Base-by-base conservation (phyloP, 805 yeast genomes). In the Hanseniaspora jakobsenii region DNA sequence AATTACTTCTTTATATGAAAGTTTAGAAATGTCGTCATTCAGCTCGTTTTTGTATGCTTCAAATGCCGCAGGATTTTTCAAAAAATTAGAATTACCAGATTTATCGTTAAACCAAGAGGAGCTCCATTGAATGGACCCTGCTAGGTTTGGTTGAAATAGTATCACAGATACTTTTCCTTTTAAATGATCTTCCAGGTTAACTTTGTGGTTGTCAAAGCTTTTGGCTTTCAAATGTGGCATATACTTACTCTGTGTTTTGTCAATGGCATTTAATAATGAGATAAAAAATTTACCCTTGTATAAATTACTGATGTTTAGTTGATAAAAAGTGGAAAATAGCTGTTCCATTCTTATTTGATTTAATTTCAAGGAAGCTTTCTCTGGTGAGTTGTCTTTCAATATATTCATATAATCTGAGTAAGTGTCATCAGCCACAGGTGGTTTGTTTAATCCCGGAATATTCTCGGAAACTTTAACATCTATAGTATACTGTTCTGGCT, bases 241-340 rank as follows among this genome's bases (percentile, higher is more conserved):
- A 58, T 75, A 91, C 37, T 75, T 63, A 0, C 96, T 69, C 55
- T 72, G 79, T 6, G 81, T 87, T 10, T 67, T 63, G 48, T 72
- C 73, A 72, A 89, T 87, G 53, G 73, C 79, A 1, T 86, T 73
- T n/a, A 72, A 67, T 1, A 97, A 97, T 0, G 95, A 73, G 14
- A 71, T 65, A 65, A 86, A 91, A 50, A 87, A 68, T 62, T 86
- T 85, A 19, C 97, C 98, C 30, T 77, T 72, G 2, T 89, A 82
- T 52, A 78, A 79, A 38, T 78, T 66, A 55, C 75, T 78, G 2
- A 72, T 69, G 53, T 73, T 73, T 55, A 78, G 67, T 48, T 78
- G 80, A 50, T 74, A 71, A 69, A 77, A 70, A n/a, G 81, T 78
- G 22, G 83, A 76, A 51, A 72, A 73, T 21, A 78, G 71, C 51